Evolutionary conservation across 495 filamentous ascomycete genomes (phyloP), one percentile per base, ranked within the genome.

Genomic region (Penicillium cinerascens): DNA sequence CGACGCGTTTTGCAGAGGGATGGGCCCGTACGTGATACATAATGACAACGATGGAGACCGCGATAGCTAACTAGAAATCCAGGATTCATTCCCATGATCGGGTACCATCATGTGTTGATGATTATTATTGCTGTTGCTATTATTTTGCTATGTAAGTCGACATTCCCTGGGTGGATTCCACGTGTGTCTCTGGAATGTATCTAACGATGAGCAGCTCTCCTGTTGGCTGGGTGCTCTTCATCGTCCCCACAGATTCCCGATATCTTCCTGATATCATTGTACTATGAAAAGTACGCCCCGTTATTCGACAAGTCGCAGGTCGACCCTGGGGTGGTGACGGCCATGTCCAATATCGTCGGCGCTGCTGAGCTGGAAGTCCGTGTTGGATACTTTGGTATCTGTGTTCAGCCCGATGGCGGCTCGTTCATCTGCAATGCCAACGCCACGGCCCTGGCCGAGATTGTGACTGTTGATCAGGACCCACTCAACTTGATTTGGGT

Each of bases 101-200:
- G 95, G 55, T 99, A 97, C 72, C 93, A 99, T 73, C 93, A 99
- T 82, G 88, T 97, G 42, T 79, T 99, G 58, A 97, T 99, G 93
- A 88, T 97, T 58, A 73, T 99, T 45, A 96, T 98, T 62, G 91
- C 90, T 35, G 78, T 97, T 41, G 82, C 92, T 1, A 96, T 98
- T 65, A 93, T 98, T 71, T 75, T 98, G 65, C 80, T 98, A 49
- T 97, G 92, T 97, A 78, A 72, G 92, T 77, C 1, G 10, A 42
- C 22, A 41, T 20, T 18, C 41, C 25, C 22, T 17, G 10, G 11
- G n/a, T 5, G 5, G n/a, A 3, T 33, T 25, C 39, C 37, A 22
- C 26, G 41, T 52, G 17, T 41, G 17, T 13, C 10, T 5, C 15
- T 27, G 50, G 59, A 61, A 65, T 67, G 56, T 41, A 13, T 45